Conservation (phyloP, 306 rosid genomes). For the Quercus berberidifolia region DNA sequence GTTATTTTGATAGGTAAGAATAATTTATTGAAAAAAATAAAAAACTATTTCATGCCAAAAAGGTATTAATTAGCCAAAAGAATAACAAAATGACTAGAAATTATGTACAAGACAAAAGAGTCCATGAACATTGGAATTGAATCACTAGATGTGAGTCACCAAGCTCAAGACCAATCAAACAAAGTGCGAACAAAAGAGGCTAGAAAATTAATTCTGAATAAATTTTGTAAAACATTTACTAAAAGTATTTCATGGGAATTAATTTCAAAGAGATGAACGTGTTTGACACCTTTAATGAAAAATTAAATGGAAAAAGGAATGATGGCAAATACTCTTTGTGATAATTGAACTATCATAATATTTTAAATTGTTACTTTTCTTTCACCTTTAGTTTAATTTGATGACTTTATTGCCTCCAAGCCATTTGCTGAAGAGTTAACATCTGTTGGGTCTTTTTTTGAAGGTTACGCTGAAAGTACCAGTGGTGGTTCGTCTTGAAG, state of each 20-base stretch:
- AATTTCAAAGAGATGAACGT: neutral
- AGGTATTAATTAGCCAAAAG: too few relatives aligned
- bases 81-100: too few relatives aligned
- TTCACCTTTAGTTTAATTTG: neutral
- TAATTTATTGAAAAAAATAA: neutral
- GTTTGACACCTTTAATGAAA: neutral
- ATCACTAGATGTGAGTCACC: too few relatives aligned
- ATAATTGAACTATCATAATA: neutral
- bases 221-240: too few relatives aligned
- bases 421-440: slow-evolving; percentile 7
- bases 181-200: too few relatives aligned
- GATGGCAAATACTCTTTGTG: neutral
- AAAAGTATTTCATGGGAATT: neutral
- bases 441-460: slow-evolving; percentile 17
- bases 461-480: slow-evolving; percentile 92
- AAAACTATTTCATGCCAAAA: too few relatives aligned
- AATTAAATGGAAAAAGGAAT: neutral
- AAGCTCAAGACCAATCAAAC: too few relatives aligned
- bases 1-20: neutral
- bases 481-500: slow-evolving; percentile 94
- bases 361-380: neutral
- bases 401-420: neutral
- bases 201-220: too few relatives aligned
- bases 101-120: too few relatives aligned
- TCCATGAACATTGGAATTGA: too few relatives aligned